Base-by-base conservation (phyloP, 768 basidiomycete genomes). In the Lactifluus pinguis region DNA sequence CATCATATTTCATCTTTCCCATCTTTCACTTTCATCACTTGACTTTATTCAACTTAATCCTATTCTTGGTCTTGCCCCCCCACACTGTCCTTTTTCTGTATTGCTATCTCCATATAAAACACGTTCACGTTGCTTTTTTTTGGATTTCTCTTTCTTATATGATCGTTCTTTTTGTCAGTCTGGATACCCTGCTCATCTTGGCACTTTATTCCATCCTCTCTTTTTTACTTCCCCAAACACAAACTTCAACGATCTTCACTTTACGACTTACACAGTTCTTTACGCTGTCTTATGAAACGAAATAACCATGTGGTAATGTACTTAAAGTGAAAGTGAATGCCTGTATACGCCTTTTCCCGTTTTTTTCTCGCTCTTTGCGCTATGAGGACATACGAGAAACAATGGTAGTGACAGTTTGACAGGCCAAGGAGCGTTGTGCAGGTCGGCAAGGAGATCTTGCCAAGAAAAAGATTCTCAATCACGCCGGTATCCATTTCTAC, bases 21-120 rank as follows among this genome's bases (percentile, higher is more conserved):
- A 56, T 38, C 25, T 34, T 32, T 17, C 13, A 5, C 21, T 7
- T 17, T 19, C 62, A 63, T 47, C n/a, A 44, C 44, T 44, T 47
- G 14, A 30, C 11, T 49, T 47, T 49, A 57, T 57, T 53, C 63
- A 62, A 61, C 7, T 64, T 63, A 63, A 58, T 49, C 25, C 42
- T 65, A 65, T 63, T 53, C 36, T 53, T 58, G 48, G 49, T 15
- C 29, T 21, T n/a, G n/a, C n/a, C n/a, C n/a, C 47, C 19, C n/a
- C 44, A 1, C 32, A 58, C 48, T 13, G 6, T 41, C 44, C 13
- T 38, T 38, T 54, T 32, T 49, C 42, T 38, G 54, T 61, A 52
- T 41, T 39, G 21, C 11, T 62, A 41, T 42, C 36, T 2, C 14
- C 5, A 42, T 38, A 10, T 38, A 11, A 38, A 11, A 4, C 10